Conservation (phyloP, 2,329 filamentous ascomycete genomes). For the Fusarium incarnatum region DNA sequence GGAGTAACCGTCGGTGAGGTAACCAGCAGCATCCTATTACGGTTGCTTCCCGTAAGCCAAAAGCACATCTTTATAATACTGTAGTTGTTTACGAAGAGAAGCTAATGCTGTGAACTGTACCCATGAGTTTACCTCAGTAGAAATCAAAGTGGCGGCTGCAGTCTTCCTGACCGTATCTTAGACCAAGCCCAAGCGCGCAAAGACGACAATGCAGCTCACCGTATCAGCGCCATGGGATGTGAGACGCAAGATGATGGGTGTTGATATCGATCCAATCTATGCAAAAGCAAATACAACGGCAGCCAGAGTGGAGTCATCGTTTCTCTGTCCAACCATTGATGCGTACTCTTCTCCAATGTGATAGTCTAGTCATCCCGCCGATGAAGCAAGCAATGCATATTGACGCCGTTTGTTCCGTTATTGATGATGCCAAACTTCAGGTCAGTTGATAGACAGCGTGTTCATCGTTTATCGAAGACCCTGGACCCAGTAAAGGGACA, state of each 20-base stretch:
- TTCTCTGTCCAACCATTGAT: slow-evolving; percentile 13
- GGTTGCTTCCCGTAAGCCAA: not conserved
- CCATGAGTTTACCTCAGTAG: not conserved
- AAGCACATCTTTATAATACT: not conserved
- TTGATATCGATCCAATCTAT: slow-evolving; percentile 36
- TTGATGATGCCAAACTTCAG: slow-evolving; percentile 10
- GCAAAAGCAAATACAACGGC: slow-evolving; percentile 38
- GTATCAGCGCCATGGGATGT: slow-evolving; percentile 13
- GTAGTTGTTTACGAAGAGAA: not conserved
- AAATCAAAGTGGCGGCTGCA: slow-evolving; percentile 11
- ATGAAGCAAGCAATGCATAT: not conserved
- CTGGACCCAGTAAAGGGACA: slow-evolving; percentile 21
- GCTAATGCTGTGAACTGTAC: not conserved
- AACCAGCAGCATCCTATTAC: not conserved
- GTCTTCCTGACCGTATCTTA: slow-evolving; percentile 34
- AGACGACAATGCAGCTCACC: slow-evolving; percentile 29
- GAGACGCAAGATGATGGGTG: slow-evolving; percentile 29
- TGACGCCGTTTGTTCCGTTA: not conserved
- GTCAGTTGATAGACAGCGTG: slow-evolving; percentile 14
- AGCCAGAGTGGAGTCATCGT: slow-evolving; percentile 21
- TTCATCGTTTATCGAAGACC: slow-evolving; percentile 4
- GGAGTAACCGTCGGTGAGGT: slow-evolving; percentile 24
- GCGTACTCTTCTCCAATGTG: not conserved
- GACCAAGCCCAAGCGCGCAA: slow-evolving; percentile 10
- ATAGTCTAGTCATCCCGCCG: not conserved